Base-by-base conservation (phyloP, 2,329 filamentous ascomycete genomes). In the Botryotinia calthae region DNA sequence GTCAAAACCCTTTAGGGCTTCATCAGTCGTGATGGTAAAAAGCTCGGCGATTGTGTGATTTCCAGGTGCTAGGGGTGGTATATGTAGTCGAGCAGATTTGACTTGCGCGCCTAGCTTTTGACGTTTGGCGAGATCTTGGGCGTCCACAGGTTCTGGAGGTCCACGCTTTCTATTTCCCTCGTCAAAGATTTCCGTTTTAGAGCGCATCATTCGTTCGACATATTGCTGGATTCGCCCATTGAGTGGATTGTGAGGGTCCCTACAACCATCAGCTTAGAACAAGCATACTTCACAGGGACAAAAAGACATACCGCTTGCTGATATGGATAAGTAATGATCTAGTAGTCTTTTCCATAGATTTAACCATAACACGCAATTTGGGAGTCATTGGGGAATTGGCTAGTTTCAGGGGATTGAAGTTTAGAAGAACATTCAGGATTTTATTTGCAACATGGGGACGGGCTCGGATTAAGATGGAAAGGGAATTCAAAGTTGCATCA, bases 271-370 rank as follows among this genome's bases (percentile, higher is more conserved):
- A 81, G 79, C 73, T 75, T 71, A 67, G 70, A 31, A 54, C n/a
- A 70, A 44, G 46, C 59, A 69, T 54, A n/a, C 66, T 37, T 44
- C 58, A 37, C 67, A 54, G 14, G 46, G 63, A 62, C 70, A 56
- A 65, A 40, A 48, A 34, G 54, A 75, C 85, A 76, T 85, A 93
- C 91, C 90, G 88, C 84, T 95, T 95, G 77, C 92, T 86, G 70
- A 97, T 85, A 82, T 98, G 95, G 70, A 95, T 87, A 56, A 98
- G 86, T 64, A 99, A 84, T 77, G 94, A 90, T 78, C 94, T 89
- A 4, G 93, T 93, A 37, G 96, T 99, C 80, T 97, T 94, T 82
- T 98, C 95, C 90, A 99, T 96, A 8, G 95, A 98, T 82, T 91
- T 94, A 74, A 97, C 87, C 78, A 95, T 89, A 74, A 99, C 91